Percentiles rank a stretch among this genome's conserved stretches.
phyloP scores from a whole-genome alignment of 345 rosid species.

The Nasturtium officinale region DNA sequence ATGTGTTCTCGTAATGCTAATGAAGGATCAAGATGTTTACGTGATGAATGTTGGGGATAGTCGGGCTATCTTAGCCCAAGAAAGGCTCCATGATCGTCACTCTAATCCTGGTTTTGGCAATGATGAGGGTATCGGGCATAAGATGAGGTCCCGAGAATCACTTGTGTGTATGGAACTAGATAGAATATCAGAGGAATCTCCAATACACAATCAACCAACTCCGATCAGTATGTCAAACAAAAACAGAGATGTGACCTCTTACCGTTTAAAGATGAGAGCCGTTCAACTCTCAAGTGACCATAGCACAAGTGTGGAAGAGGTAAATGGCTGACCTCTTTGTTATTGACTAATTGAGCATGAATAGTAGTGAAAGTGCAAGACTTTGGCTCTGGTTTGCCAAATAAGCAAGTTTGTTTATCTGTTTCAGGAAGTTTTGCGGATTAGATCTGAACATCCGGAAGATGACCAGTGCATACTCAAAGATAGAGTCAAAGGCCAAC shows the following conservation, averaged over 20 bases:
- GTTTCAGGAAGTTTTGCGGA: slow-evolving; percentile 77
- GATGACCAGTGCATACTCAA: slow-evolving; percentile 78
- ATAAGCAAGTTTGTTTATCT: slow-evolving; percentile 3
- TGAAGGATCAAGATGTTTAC: slow-evolving; percentile 97
- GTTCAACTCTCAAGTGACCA: slow-evolving; percentile 93
- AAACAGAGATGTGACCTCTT: slow-evolving; percentile 80
- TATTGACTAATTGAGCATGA: background rate
- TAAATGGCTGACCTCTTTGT: slow-evolving; percentile 36
- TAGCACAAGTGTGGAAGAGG: slow-evolving; percentile 88
- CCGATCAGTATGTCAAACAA: slow-evolving; percentile 74
- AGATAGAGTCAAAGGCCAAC: slow-evolving; percentile 90
- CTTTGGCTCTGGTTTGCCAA: background rate
- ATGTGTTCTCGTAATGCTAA: slow-evolving; percentile 89
- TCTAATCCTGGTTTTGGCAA: slow-evolving; percentile 57
- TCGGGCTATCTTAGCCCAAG: slow-evolving; percentile 87
- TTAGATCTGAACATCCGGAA: slow-evolving; percentile 84
- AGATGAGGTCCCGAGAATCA: slow-evolving; percentile 82
- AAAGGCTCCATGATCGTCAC: slow-evolving; percentile 78
- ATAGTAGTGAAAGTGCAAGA: slow-evolving; percentile 3
- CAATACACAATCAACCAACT: slow-evolving; percentile 74
- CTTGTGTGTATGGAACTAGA: slow-evolving; percentile 91
- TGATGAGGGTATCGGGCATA: slow-evolving; percentile 75
- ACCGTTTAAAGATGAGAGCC: slow-evolving; percentile 94
- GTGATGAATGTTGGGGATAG: slow-evolving; percentile 98
- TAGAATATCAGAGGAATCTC: slow-evolving; percentile 97